Evolutionary conservation across 306 rosid species (phyloP).

Genomic region (Ormosia semicastrata): DNA sequence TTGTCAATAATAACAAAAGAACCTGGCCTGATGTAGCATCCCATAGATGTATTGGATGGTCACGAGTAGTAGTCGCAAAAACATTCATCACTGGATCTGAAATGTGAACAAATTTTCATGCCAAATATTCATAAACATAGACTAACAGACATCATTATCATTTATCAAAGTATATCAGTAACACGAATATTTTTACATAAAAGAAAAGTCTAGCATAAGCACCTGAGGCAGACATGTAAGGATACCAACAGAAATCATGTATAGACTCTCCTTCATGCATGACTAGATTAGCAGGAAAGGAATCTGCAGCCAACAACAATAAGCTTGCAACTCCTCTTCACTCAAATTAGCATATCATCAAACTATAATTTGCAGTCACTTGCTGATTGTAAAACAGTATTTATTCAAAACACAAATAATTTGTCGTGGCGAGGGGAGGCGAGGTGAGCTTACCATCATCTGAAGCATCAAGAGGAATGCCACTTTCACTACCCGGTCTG

Average conservation of each 20-base stretch:
- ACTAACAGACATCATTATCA: not conserved
- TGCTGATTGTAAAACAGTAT: no score
- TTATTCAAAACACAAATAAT: no score
- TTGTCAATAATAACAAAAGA: not conserved
- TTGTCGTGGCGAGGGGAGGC: not conserved
- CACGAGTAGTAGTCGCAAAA: conserved; percentile 83
- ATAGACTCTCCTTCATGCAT: conserved; percentile 84
- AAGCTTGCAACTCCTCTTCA: not conserved
- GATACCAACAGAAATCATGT: conserved; percentile 96
- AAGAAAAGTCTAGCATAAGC: conserved; percentile 7
- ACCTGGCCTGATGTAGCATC: conserved; percentile 95
- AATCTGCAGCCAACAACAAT: conserved; percentile 51
- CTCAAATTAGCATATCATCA: not conserved
- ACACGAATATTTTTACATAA: not conserved
- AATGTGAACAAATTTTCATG: conserved; percentile 17
- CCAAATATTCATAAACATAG: conserved; percentile 8
- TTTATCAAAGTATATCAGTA: not conserved
- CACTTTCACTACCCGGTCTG: conserved; percentile 52
- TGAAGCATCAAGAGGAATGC: conserved; percentile 13
- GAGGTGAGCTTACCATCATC: conserved; percentile 39
- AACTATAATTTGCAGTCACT: not conserved
- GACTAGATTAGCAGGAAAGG: conserved; percentile 63
- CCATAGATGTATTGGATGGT: conserved; percentile 99
- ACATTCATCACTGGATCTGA: conserved; percentile 83
- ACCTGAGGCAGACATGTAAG: conserved; percentile 97